phyloP scores from a whole-genome alignment of 768 basidiomycete genomes.

The Lenzites betulinus region DNA sequence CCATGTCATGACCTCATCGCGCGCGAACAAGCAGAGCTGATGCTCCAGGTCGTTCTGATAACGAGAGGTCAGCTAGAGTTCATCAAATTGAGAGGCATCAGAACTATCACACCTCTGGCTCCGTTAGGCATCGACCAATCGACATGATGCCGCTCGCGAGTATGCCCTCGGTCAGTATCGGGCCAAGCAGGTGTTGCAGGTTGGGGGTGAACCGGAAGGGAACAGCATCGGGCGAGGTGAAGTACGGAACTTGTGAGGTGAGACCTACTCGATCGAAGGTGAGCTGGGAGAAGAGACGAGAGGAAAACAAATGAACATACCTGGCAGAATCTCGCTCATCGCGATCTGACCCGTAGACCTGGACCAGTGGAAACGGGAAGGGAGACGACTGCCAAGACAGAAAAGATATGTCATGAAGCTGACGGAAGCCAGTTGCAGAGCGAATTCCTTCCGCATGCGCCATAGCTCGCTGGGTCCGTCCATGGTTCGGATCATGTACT shows the following conservation, averaged over 20 bases:
- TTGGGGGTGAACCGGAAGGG: conserved; percentile 98
- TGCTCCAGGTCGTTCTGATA: conserved; percentile 87
- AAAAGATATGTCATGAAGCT: conserved; percentile 93
- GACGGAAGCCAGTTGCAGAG: conserved; percentile 81
- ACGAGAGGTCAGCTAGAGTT: background rate
- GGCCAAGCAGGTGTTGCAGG: conserved; percentile 90
- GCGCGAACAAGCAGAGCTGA: conserved; percentile 85
- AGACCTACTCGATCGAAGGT: conserved; percentile 23
- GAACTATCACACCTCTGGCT: conserved; percentile 71
- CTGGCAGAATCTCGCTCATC: conserved; percentile 91
- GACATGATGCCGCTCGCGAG: conserved; percentile 87
- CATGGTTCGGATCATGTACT: conserved; percentile 96
- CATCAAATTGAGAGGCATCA: background rate
- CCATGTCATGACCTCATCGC: conserved; percentile 91
- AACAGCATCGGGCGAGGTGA: conserved; percentile 81
- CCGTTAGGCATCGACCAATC: conserved; percentile 86
- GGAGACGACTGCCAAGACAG: conserved; percentile 80
- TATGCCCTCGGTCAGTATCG: conserved; percentile 86
- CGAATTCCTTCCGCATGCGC: conserved; percentile 97
- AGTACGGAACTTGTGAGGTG: conserved; percentile 53
- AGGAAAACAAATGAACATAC: conserved; percentile 39
- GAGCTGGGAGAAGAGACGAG: background rate
- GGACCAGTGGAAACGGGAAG: conserved; percentile 85
- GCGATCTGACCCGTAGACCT: conserved; percentile 87
- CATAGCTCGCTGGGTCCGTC: conserved; percentile 81